Evolutionary conservation across 2,329 filamentous ascomycete genomes (phyloP), one percentile per base, ranked within the genome.

Genomic region (Nectriaceae sp.): DNA sequence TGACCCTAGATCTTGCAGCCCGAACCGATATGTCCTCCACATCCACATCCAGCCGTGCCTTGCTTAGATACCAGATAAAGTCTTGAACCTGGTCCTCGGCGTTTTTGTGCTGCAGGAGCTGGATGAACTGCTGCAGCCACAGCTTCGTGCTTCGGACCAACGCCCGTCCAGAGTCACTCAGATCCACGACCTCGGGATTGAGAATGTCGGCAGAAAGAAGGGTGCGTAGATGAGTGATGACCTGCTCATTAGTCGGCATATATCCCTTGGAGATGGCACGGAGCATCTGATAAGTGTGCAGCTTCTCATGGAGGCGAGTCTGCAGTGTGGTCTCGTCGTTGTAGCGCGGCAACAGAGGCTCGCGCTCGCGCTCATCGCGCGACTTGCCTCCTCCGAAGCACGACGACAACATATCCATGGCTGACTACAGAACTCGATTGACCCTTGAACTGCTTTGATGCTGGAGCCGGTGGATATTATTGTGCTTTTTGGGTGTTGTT

Each of bases 201-300:
- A 97, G 77, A 16, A 94, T 65, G 59, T 93, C 88, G 26, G 89
- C 85, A 4, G 89, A 83, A 8, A 96, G 77, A 2, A 97, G 72
- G 3, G 87, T 89, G 57, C 90, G 84, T 3, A 97, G 75, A 57
- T 95, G 91, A 65, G 86, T 75, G 61, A 94, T 87, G 57, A 80
- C 65, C 68, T 97, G 93, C 59, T 94, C 87, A 11, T 89, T 97
- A 5, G 90, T 94, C 40, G 93, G 93, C 88, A 97, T 92, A 70
- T 85, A 97, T 5, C 93, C 93, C 62, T 89, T 83, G 2, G 82
- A 82, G 10, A 97, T 68, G 46, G 93, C 93, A 44, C 89, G 82
- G 21, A 91, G 67, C 87, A 96, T 96, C 75, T 96, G 90, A 66
- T 96, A 97, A 21, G 87, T 87, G 71, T 96, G 93, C 52, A 97